These are phyloP conservation scores for Cantharellus anzutake DNA, from an alignment of 768 basidiomycete genomes.

Conservation along the genomic window DNA sequence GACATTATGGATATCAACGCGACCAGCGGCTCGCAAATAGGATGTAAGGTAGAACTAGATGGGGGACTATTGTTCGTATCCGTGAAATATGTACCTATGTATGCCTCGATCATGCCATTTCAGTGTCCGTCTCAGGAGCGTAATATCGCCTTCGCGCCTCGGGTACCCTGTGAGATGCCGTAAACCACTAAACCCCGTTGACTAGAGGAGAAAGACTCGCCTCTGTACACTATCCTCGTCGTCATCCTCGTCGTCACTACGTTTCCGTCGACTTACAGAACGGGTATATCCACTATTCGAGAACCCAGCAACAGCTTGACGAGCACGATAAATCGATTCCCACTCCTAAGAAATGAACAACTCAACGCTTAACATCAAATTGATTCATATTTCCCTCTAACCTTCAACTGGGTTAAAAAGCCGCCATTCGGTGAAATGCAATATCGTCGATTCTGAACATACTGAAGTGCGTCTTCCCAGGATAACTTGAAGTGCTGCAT, in stretches of 20 bases:
- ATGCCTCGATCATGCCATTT: too few relatives aligned
- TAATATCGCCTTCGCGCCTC: too few relatives aligned
- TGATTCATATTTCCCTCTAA: constrained; percentile 14
- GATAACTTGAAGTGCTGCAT: constrained; percentile 68
- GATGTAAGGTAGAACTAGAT: too few relatives aligned
- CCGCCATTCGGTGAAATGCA: constrained; percentile 88
- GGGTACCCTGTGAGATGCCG: too few relatives aligned
- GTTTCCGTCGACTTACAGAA: constrained; percentile 37
- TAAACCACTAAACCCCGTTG: too few relatives aligned
- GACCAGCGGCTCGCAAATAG: too few relatives aligned
- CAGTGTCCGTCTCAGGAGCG: too few relatives aligned
- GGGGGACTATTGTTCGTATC: too few relatives aligned
- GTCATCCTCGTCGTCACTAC: constrained; percentile 36
- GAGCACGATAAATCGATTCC: constrained; percentile 78
- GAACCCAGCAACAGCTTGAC: constrained; percentile 42
- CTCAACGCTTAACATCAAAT: neutral
- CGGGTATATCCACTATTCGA: constrained; percentile 23
- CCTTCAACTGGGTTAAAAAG: constrained; percentile 85
- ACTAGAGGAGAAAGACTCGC: neutral
- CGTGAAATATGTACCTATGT: too few relatives aligned
- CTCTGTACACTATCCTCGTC: constrained; percentile 35
- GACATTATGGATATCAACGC: too few relatives aligned
- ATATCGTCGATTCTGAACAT: constrained; percentile 80
- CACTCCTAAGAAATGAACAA: constrained; percentile 44
- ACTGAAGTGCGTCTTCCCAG: constrained; percentile 77